Base-by-base conservation (phyloP, 163 green algal genomes). In the Volvox carteri region DNA sequence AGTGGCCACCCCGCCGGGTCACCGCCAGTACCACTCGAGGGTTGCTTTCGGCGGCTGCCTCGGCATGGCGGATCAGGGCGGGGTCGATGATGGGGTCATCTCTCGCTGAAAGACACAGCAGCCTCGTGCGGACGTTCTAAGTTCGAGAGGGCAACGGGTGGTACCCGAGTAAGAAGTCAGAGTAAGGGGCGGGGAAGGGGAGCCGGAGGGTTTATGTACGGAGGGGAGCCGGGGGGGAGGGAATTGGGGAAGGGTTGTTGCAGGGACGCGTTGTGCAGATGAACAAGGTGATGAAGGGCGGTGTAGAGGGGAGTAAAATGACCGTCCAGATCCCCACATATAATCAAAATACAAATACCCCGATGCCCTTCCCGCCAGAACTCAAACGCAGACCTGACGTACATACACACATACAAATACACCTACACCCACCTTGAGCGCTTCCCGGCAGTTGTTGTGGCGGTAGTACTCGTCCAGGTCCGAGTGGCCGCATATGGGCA, bases 21-120 rank as follows among this genome's bases (percentile, higher is more conserved):
- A 83, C 28, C 14, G 84, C 84, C 50, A 89, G 70, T 3, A 89
- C 8, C 11, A 89, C 23, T 30, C 62, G 48, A 2, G 84, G 84
- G 68, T 89, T 89, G 70, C 37, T 28, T 14, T 35, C 72, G 30
- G 84, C 84, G 0, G 84, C 84, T 18, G n/a, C 52, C 68, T 84
- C 52, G 14, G 84, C 84, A 39, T 76, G 37, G 4, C 50, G 44
- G 37, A 89, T 50, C 84, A 89, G 84, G 48, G 39, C 37, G 37
- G 68, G 50, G 70, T 83, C n/a, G 16, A 89, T 83, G 84, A 89
- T 75, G 39, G 70, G 68, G 70, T 89, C 84, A 19, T 89, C 70
- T 16, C 39, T 41, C 5, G 84, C 84, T 16, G 68, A 84, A 25
- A 89, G 52, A 68, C 84, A 89, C 68, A 89, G 70, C 84, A 89